Evolutionary conservation across 345 rosid genomes (phyloP).

Genomic region (Corchorus olitorius): DNA sequence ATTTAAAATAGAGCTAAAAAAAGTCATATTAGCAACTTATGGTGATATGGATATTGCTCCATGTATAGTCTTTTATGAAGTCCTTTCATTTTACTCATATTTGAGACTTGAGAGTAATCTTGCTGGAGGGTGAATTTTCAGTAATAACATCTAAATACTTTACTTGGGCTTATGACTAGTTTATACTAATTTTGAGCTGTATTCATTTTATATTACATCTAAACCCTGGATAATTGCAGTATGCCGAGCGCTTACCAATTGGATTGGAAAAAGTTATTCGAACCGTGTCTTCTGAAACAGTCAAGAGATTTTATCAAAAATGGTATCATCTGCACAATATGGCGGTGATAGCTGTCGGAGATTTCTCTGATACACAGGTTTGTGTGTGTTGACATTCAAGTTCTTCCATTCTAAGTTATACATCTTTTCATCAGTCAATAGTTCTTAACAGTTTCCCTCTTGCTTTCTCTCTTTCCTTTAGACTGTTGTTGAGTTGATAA

Average conservation of each 20-base stretch:
- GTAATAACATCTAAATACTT: background rate
- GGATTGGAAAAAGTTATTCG: conserved; percentile 91
- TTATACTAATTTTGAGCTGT: background rate
- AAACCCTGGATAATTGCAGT: conserved; percentile 48
- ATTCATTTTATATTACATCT: conserved; percentile 1
- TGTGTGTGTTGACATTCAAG: conserved; percentile 23
- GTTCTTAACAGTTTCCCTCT: conserved; percentile 24
- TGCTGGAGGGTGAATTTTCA: background rate
- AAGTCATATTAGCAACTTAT: background rate
- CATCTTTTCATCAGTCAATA: background rate
- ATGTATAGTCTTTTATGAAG: background rate
- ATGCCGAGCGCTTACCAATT: conserved; percentile 92
- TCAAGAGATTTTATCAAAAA: conserved; percentile 68
- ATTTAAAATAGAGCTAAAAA: background rate
- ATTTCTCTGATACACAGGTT: conserved; percentile 85
- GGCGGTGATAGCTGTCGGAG: conserved; percentile 96
- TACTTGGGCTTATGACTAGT: background rate
- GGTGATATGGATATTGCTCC: background rate
- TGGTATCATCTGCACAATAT: conserved; percentile 87
- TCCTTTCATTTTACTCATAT: conserved; percentile 1
- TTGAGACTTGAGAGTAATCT: conserved; percentile 4
- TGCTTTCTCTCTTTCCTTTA: conserved; percentile 29
- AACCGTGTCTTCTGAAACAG: conserved; percentile 72
- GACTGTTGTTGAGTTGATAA: conserved; percentile 85
- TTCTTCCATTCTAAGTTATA: conserved; percentile 4